phyloP scores from a whole-genome alignment of 2,329 filamentous ascomycete genomes.

The Fusarium hainanense region DNA sequence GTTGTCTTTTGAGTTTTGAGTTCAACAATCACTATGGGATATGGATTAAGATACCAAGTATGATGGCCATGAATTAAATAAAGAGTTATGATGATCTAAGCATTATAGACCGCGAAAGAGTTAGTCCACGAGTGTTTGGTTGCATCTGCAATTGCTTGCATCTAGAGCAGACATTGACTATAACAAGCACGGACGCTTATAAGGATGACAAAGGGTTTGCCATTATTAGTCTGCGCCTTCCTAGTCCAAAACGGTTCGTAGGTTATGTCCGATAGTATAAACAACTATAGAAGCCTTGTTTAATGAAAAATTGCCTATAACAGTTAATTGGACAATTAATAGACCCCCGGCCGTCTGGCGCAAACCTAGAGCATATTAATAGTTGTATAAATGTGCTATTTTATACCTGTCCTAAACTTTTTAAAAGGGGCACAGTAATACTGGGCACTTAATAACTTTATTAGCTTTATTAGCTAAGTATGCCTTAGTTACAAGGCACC shows the following conservation, averaged over 20 bases:
- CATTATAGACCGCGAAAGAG: background rate
- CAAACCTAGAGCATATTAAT: background rate
- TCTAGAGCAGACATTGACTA: background rate
- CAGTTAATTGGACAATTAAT: background rate
- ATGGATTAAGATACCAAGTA: slow-evolving; percentile 32
- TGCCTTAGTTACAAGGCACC: background rate
- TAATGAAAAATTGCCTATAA: background rate
- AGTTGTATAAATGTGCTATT: background rate
- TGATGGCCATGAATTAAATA: background rate
- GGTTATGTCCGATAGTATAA: background rate
- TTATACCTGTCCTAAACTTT: background rate
- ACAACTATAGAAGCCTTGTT: background rate
- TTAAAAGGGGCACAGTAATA: background rate
- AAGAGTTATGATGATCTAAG: background rate
- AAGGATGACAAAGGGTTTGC: background rate
- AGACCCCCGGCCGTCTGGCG: background rate
- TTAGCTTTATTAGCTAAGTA: background rate
- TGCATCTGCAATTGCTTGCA: background rate
- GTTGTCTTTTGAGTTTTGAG: slow-evolving; percentile 11
- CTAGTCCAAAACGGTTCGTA: background rate
- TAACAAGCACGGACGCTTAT: background rate
- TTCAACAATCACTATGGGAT: slow-evolving; percentile 1
- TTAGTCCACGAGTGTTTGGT: background rate
- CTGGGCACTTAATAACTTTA: background rate
- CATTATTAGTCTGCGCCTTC: background rate